phyloP scores from a whole-genome alignment of 176 grass and related monocot genomes.

The Aegilops bicornis region DNA sequence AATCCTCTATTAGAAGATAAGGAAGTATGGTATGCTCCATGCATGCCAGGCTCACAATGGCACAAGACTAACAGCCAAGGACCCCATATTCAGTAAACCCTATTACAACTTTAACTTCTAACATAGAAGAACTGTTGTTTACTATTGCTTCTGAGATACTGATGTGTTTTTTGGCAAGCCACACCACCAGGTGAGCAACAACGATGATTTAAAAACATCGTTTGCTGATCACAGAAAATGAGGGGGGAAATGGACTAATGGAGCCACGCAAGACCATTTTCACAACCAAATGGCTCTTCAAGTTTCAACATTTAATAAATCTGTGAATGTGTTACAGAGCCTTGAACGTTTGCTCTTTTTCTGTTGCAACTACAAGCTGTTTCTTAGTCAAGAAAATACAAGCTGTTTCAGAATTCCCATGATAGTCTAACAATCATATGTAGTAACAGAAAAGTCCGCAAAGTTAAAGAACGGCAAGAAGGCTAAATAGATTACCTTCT shows the following conservation, averaged over 20 bases:
- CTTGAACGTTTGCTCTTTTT: neutral
- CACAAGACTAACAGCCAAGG: neutral
- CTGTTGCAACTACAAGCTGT: neutral
- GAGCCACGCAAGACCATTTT: neutral
- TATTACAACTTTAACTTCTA: neutral
- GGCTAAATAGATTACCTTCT: slow-evolving; percentile 58
- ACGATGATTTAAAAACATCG: neutral
- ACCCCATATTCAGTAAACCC: neutral
- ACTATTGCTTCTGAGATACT: neutral
- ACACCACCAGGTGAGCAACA: neutral
- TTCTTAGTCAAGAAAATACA: slow-evolving; percentile 9
- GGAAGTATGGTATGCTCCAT: neutral
- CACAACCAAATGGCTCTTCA: neutral
- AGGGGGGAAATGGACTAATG: neutral
- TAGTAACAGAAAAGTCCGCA: neutral
- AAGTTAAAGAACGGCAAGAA: slow-evolving; percentile 8
- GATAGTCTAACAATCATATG: slow-evolving; percentile 3
- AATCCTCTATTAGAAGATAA: neutral
- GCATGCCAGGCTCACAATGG: neutral
- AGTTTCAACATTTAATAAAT: neutral
- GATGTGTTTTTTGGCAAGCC: neutral
- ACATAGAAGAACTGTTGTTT: neutral
- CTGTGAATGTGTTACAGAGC: neutral
- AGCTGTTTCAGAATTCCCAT: neutral
- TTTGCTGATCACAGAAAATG: neutral